phyloP scores from a whole-genome alignment of 2,329 filamentous ascomycete genomes.

The Celoporthe dispersa region DNA sequence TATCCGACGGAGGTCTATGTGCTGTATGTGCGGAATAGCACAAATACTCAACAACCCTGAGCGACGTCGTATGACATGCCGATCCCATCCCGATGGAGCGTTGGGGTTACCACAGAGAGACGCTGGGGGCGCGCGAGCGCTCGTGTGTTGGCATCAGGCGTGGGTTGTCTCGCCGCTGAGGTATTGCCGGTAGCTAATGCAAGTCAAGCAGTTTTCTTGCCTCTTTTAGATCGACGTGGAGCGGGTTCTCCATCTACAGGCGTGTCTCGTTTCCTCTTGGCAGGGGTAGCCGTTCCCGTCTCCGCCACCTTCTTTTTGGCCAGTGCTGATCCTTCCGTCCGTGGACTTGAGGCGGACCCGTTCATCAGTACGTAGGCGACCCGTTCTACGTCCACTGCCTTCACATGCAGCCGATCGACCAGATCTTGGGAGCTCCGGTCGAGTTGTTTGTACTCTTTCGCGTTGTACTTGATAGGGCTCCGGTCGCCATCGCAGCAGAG shows the following conservation, averaged over 20 bases:
- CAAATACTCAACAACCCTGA: neutral
- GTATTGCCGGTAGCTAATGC: neutral
- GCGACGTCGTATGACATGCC: neutral
- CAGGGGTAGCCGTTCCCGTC: neutral
- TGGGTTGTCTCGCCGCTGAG: neutral
- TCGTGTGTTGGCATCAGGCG: neutral
- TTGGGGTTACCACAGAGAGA: neutral
- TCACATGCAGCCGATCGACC: conserved; percentile 54
- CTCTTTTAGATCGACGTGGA: conserved; percentile 25
- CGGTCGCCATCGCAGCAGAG: conserved; percentile 59
- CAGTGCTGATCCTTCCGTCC: conserved; percentile 6
- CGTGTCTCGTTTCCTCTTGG: conserved; percentile 23
- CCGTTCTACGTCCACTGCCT: conserved; percentile 68
- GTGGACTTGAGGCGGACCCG: conserved; percentile 27
- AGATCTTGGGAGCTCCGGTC: conserved; percentile 48
- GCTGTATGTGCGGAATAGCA: neutral
- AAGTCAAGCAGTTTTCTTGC: conserved; percentile 14
- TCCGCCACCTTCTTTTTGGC: conserved; percentile 18
- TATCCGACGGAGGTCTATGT: neutral
- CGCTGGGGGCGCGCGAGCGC: neutral
- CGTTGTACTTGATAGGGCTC: conserved; percentile 68
- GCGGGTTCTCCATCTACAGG: conserved; percentile 14
- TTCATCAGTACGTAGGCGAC: conserved; percentile 72
- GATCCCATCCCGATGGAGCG: neutral
- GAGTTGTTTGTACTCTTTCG: conserved; percentile 69